Base-by-base conservation (phyloP, 345 rosid species). In the Brassica cretica region DNA sequence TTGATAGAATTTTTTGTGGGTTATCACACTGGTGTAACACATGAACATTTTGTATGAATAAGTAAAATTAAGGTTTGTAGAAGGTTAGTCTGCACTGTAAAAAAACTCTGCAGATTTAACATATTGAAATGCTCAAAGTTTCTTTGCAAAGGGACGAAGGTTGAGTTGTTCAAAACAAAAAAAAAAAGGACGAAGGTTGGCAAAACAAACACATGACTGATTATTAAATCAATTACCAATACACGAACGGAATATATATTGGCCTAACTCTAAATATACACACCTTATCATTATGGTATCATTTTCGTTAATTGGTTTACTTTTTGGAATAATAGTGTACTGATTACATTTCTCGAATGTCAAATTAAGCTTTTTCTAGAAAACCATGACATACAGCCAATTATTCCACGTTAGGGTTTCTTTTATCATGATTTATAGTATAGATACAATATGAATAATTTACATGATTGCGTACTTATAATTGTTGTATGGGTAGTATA, bases 371-470 rank as follows among this genome's bases (percentile, higher is more conserved):
- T 29, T 73, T 73, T 62, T 25, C 12, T 44, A 63, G 19, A 29
- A 62, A 44, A 21, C 18, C 69, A 63, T 63, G 60, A 62, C 68
- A 46, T 63, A 44, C 69, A 73, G 64, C 61, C 60, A 73, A 46
- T 73, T 30, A 73, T 73, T 73, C 70, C 70, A 73, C 76, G 64
- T 32, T 29, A 11, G 68, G 68, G 63, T 73, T 59, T 55, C 66
- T 37, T 35, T 59, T 8, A 39, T 16, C 53, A 14, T 14, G 14
- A 46, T 46, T 46, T 46, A 46, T 19, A 19, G 21, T 19, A 19
- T 19, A 19, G 21, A 35, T 8, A 35, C 41, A 6, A 37, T 37
- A 37, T 37, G 44, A 37, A 37, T 37, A 8, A 37, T 8, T 37
- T 46, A 3, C 14, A 46, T 46, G 53, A 46, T 46, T 12, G n/a